Base-by-base conservation (phyloP, 2,329 filamentous ascomycete genomes). In the Ceratocystiopsis sp. region DNA sequence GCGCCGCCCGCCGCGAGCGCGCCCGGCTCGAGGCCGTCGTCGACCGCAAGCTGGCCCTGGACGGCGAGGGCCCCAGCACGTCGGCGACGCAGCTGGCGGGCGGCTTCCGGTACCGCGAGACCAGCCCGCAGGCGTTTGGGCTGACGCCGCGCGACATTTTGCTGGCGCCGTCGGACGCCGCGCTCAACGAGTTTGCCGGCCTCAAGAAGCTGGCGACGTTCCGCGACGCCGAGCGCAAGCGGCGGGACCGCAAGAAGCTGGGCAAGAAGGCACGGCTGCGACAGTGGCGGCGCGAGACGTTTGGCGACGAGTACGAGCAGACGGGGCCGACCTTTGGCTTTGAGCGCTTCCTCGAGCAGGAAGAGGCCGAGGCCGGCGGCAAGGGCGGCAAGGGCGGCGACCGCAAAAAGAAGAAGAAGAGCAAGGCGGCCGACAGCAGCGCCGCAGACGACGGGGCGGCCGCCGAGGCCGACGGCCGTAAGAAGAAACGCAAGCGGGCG, bases 161-260 rank as follows among this genome's bases (percentile, higher is more conserved):
- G 33, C 71, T 80, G 57, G 85, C 93, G 51, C 84, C 87, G 0
- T 81, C 80, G 38, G 91, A 98, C 63, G 67, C 75, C 39, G 77
- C 80, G 43, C 74, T 98, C 50, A 98, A 98, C 60, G 71, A 87
- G 50, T 98, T 81, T 56, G 89, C 80, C 6, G 89, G 91, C 8
- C 66, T 98, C 55, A 98, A 98, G 71, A 96, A 95, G 65, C 73
- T 95, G 46, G 87, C 89, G 5, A 70, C 83, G 6, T 98, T 91
- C 67, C 74, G 91, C 45, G 87, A 95, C 57, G 67, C 70, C 3
- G 83, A 87, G 54, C 91, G 93, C 71, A 96, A 96, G 69, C 71
- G 73, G 51, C 82, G 80, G 54, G 91, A 98, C 57, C 77, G 78
- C 64, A 94, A 93, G 69, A 73, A 75, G 53, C 69, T 96, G 29